Evolutionary conservation across 2,329 filamentous ascomycete genomes (phyloP).

Genomic region (Cordyceps fumosorosea): DNA sequence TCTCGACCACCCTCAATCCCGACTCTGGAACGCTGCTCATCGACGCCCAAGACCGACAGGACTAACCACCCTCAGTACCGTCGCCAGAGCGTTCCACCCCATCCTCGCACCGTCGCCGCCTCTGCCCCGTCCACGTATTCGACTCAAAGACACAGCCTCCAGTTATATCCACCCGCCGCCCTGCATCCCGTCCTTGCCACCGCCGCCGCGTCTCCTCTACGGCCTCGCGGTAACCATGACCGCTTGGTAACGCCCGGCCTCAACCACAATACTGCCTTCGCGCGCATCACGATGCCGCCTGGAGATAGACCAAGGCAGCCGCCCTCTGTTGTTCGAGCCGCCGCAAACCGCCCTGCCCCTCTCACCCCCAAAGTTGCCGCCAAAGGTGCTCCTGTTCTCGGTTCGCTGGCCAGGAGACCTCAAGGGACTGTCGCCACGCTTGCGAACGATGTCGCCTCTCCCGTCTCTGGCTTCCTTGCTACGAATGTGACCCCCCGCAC

Average conservation of each 20-base stretch:
- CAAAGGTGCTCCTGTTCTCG: conserved; percentile 32
- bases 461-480: conserved; percentile 50
- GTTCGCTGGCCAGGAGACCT: conserved; percentile 36
- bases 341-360: conserved; percentile 35
- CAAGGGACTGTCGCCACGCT: conserved; percentile 14
- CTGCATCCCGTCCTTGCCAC: not conserved
- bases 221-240: conserved; percentile 7
- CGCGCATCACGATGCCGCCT: conserved; percentile 15
- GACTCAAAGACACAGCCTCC: conserved; percentile 2
- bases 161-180: not conserved
- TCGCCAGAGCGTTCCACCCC: not conserved
- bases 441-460: conserved; percentile 39
- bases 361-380: conserved; percentile 48
- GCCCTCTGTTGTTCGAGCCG: conserved; percentile 55
- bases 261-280: conserved; percentile 5
- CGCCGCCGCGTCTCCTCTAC: not conserved
- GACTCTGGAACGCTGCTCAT: conserved; percentile 4
- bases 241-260: conserved; percentile 1
- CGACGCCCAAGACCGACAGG: not conserved
- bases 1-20: not conserved
- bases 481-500: conserved; percentile 75
- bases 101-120: not conserved
- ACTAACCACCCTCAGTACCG: not conserved
- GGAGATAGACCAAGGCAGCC: conserved; percentile 59
- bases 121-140: not conserved